Evolutionary conservation across 2,329 filamentous ascomycete genomes (phyloP).

Genomic region (Fragosphaeria purpurea): DNA sequence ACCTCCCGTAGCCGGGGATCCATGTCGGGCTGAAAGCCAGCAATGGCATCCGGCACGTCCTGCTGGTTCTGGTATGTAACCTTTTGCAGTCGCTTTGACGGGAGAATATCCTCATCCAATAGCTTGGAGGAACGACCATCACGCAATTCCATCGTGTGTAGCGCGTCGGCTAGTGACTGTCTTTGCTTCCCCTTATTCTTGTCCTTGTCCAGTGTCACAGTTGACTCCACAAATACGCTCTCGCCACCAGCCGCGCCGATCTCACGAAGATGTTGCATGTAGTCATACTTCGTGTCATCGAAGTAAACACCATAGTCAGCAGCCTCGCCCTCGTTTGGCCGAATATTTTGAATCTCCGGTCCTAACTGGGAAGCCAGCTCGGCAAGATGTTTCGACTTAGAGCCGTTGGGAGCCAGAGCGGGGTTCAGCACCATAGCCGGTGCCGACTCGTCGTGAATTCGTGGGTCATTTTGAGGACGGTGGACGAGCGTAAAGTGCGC

Average conservation of each 20-base stretch:
- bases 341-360: conserved; percentile 52
- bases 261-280: conserved; percentile 97
- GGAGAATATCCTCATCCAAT: conserved; percentile 64
- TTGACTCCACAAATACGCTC: conserved; percentile 74
- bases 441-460: conserved; percentile 84
- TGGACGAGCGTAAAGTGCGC: conserved; percentile 91
- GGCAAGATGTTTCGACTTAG: conserved; percentile 54
- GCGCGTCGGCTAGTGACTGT: conserved; percentile 69
- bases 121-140: conserved; percentile 42
- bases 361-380: conserved; percentile 73
- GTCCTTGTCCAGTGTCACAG: conserved; percentile 47
- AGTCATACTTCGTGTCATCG: conserved; percentile 94
- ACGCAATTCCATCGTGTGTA: conserved; percentile 52
- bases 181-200: conserved; percentile 74
- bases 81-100: conserved; percentile 68
- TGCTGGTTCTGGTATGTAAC: conserved; percentile 87
- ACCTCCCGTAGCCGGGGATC: conserved; percentile 85
- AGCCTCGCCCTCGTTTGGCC: conserved; percentile 90
- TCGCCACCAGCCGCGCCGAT: conserved; percentile 65
- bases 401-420: conserved; percentile 37
- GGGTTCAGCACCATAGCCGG: conserved; percentile 85
- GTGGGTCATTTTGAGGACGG: conserved; percentile 91
- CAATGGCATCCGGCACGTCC: conserved; percentile 79
- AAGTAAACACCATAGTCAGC: conserved; percentile 89
- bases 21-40: conserved; percentile 96